Evolutionary conservation across 192 early-diverging fungal genomes (phyloP), one percentile per base, ranked within the genome.

Genomic region (Rhizophagus clarus): DNA sequence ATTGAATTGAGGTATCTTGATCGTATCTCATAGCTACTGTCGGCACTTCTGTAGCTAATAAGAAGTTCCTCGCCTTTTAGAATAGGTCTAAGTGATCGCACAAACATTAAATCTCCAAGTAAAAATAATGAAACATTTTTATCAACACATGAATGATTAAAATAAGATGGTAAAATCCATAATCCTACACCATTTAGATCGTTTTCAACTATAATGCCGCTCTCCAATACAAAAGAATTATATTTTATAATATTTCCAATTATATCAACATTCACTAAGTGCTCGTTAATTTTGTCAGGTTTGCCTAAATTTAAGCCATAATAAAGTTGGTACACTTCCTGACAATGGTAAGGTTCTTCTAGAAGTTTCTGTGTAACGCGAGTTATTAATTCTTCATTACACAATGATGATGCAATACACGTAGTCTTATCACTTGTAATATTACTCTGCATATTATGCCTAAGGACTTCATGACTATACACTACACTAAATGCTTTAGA

Each of bases 131-230:
- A 3, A 31, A 74, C 51, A 60, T 74, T 74, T n/a, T 24, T 60
- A 60, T 74, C 72, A 31, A 74, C 17, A n/a, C 72, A 74, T 74
- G 72, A 24, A 24, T 74, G 49, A 60, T 74, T 74, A 32, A 74
- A 74, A 74, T 56, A 74, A 32, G 72, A 74, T 32, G 72, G 72
- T 4, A 31, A 28, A 28, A 74, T 47, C 72, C 72, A 74, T 31
- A 74, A 8, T 12, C 42, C 72, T 8, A 14, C 0, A 12, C 72
- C 72, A 26, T 7, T 29, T 5, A 4, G 1, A 7, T 8, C 17
- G 7, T 56, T 34, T 32, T 26, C 11, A 64, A 28, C 8, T 29
- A 14, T 4, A 14, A 28, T 5, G 11, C 29, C 2, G 7, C 6
- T 42, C 14, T 17, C 12, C 17, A 40, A n/a, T 42, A 20, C 1